Evolutionary conservation across 495 filamentous ascomycete species (phyloP).

Genomic region (Neurospora pannonica): DNA sequence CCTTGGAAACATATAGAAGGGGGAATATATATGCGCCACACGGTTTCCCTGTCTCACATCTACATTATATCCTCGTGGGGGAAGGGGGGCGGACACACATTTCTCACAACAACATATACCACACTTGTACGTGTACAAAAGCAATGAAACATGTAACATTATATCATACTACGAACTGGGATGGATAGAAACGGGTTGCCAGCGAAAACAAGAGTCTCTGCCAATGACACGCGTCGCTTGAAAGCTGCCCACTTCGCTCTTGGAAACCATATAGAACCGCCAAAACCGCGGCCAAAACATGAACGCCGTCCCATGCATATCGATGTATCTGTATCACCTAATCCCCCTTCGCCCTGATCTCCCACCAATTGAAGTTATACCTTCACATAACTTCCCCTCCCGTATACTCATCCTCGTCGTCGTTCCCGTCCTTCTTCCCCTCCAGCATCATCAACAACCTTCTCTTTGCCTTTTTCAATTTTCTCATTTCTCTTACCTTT

Average conservation of each 20-base stretch:
- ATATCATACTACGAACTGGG: slow-evolving; percentile 2
- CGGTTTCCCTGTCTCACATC: background rate
- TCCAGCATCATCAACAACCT: background rate
- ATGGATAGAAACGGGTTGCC: background rate
- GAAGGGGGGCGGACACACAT: background rate
- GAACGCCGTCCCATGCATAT: background rate
- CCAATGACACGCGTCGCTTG: too few relatives aligned
- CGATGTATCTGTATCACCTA: background rate
- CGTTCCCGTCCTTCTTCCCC: background rate
- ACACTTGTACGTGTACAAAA: slow-evolving; percentile 24
- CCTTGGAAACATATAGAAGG: background rate
- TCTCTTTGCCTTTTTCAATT: background rate
- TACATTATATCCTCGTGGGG: background rate
- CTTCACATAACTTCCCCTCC: background rate
- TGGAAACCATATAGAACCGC: too few relatives aligned
- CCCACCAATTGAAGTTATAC: too few relatives aligned
- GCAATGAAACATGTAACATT: slow-evolving; percentile 22
- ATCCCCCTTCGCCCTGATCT: too few relatives aligned
- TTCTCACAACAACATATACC: background rate
- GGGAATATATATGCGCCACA: background rate
- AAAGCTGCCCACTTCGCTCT: background rate
- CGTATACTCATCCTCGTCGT: background rate
- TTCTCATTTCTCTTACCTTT: background rate
- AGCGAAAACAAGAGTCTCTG: background rate
- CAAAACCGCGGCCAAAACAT: background rate